Evolutionary conservation across 768 basidiomycete genomes (phyloP).

Genomic region (Leccinellum rugosiceps): DNA sequence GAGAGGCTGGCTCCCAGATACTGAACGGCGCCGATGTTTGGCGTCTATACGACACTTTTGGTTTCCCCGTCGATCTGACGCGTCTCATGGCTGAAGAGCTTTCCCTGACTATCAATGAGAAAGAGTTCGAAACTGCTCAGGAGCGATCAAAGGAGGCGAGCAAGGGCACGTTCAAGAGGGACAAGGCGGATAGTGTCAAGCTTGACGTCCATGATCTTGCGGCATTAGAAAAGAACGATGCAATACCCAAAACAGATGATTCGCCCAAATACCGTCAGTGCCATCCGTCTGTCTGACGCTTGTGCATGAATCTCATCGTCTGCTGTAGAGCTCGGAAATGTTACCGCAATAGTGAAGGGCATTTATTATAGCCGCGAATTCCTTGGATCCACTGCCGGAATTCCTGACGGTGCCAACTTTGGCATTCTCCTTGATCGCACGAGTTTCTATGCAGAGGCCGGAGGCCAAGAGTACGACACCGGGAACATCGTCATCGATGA

Average conservation of each 20-base stretch:
- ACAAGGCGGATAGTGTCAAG: conserved; percentile 66
- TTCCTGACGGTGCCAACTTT: conserved; percentile 67
- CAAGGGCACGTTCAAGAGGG: conserved; percentile 78
- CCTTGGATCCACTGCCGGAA: conserved; percentile 56
- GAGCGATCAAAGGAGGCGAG: conserved; percentile 87
- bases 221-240: conserved; percentile 69
- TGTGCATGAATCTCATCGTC: conserved; percentile 1
- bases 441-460: conserved; percentile 96
- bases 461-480: conserved; percentile 96
- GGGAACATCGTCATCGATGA: conserved; percentile 94
- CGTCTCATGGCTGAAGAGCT: conserved; percentile 96
- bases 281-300: background rate
- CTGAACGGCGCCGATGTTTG: conserved; percentile 93
- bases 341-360: conserved; percentile 70
- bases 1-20: conserved; percentile 55
- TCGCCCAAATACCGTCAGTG: conserved; percentile 82
- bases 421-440: conserved; percentile 90
- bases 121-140: conserved; percentile 87
- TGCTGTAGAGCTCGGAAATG: conserved; percentile 67
- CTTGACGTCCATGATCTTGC: conserved; percentile 96
- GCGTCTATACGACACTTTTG: conserved; percentile 97
- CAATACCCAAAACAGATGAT: conserved; percentile 90
- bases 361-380: conserved; percentile 85
- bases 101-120: conserved; percentile 77
- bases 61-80: conserved; percentile 96